phyloP scores from a whole-genome alignment of 1,284 basidiomycete species.

The Afroboletus lepidellus region DNA sequence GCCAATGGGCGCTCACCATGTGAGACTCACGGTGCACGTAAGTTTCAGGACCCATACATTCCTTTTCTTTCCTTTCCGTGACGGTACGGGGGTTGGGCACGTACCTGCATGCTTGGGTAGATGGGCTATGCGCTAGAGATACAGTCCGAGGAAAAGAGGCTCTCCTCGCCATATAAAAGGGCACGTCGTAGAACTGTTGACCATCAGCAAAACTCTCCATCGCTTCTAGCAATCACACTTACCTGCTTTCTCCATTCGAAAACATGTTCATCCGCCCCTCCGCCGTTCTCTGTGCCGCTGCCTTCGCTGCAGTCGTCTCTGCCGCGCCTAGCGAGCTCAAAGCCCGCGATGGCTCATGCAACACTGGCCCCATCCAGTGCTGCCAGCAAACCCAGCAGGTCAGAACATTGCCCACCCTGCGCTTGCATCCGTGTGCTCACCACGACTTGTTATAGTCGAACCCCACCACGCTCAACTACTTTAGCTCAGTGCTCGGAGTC shows the following conservation, averaged over 20 bases:
- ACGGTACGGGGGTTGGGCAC: too few relatives aligned
- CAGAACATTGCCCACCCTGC: neutral
- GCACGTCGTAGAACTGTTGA: neutral
- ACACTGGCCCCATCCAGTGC: conserved; percentile 10
- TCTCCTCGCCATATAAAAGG: neutral
- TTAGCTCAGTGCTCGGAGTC: neutral
- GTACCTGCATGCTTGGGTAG: too few relatives aligned
- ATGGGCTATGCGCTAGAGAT: too few relatives aligned
- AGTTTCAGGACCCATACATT: too few relatives aligned
- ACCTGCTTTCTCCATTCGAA: neutral
- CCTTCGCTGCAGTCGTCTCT: neutral
- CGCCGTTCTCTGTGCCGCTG: neutral
- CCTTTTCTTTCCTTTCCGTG: too few relatives aligned
- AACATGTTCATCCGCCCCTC: neutral
- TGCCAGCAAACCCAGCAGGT: neutral
- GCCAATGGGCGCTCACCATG: too few relatives aligned
- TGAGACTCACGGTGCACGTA: too few relatives aligned
- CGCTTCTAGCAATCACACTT: neutral
- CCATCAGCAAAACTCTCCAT: neutral
- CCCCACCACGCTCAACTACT: neutral
- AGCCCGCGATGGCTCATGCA: conserved; percentile 1
- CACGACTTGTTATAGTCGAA: neutral
- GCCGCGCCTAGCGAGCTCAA: neutral
- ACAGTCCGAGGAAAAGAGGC: too few relatives aligned
- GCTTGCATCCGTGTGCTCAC: neutral